These are phyloP conservation scores for Metschnikowia santaceciliae DNA, from an alignment of 805 yeast genomes.

Conservation along the genomic window DNA sequence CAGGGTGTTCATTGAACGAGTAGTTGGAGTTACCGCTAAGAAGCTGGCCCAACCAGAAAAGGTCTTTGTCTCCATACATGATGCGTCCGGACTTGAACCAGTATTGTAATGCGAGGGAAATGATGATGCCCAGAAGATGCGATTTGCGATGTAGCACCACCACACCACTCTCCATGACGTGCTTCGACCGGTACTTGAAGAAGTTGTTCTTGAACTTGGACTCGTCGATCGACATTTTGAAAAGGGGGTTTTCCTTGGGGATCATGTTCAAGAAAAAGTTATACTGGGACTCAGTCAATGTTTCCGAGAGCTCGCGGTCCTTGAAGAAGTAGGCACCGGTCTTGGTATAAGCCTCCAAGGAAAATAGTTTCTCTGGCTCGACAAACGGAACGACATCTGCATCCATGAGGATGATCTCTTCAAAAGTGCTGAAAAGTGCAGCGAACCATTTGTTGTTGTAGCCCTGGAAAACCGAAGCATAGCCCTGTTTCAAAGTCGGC, in stretches of 20 bases:
- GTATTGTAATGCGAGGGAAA: slow-evolving; percentile 13
- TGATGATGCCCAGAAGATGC: slow-evolving; percentile 19
- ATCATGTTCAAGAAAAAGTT: slow-evolving; percentile 11
- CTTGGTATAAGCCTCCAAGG: slow-evolving; percentile 7
- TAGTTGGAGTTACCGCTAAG: slow-evolving; percentile 20
- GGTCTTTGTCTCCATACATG: slow-evolving; percentile 26
- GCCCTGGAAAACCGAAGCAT: slow-evolving; percentile 23
- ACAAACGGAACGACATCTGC: slow-evolving; percentile 17
- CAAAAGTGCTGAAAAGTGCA: slow-evolving; percentile 28
- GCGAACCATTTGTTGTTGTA: slow-evolving; percentile 24
- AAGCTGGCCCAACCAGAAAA: slow-evolving; percentile 29
- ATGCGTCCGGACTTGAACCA: slow-evolving; percentile 20
- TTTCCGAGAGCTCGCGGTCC: slow-evolving; percentile 17
- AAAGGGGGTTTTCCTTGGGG: slow-evolving; percentile 8
- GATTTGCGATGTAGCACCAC: slow-evolving; percentile 24
- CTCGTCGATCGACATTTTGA: slow-evolving; percentile 7
- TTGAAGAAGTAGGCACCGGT: slow-evolving; percentile 35
- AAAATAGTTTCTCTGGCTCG: slow-evolving; percentile 10
- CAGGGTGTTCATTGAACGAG: slow-evolving; percentile 19
- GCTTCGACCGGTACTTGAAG: slow-evolving; percentile 19
- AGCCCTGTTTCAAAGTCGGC: slow-evolving; percentile 16
- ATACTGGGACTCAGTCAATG: slow-evolving; percentile 7
- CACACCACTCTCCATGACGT: slow-evolving; percentile 36
- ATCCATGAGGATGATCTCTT: slow-evolving; percentile 20
- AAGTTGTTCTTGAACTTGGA: slow-evolving; percentile 13